phyloP scores from a whole-genome alignment of 108 stramenopile genomes.

The Skeletonema tropicum region DNA sequence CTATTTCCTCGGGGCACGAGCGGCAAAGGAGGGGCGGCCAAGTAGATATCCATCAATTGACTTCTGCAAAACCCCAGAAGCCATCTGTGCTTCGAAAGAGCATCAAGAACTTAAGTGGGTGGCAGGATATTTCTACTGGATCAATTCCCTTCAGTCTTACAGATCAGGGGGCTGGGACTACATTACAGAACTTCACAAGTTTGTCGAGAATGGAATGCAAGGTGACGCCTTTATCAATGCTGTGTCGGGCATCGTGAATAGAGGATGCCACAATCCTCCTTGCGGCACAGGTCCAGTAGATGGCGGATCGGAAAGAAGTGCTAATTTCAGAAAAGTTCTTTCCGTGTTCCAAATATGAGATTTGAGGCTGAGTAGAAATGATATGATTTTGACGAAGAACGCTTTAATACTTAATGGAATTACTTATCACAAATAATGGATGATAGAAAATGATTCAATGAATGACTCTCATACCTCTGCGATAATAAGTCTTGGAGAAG shows the following conservation, averaged over 20 bases:
- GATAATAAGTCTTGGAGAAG: no score
- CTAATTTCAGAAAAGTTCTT: not conserved
- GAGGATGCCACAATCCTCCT: slow-evolving; percentile 47
- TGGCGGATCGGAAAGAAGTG: slow-evolving; percentile 14
- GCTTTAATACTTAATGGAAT: no score
- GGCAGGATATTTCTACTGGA: slow-evolving; percentile 56
- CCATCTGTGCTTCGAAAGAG: slow-evolving; percentile 20
- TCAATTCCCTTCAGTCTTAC: slow-evolving; percentile 48
- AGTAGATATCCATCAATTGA: slow-evolving; percentile 28
- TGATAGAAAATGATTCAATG: no score
- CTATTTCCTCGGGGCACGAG: slow-evolving; percentile 35
- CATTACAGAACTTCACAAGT: slow-evolving; percentile 36
- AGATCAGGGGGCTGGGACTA: slow-evolving; percentile 46
- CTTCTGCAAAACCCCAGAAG: slow-evolving; percentile 33
- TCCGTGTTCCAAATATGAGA: no score
- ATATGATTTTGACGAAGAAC: no score
- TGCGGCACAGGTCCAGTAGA: slow-evolving; percentile 33
- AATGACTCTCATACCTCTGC: no score
- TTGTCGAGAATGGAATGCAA: slow-evolving; percentile 45
- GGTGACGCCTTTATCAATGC: slow-evolving; percentile 40
- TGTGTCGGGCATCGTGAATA: slow-evolving; percentile 46
- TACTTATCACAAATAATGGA: no score
- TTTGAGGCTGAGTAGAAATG: no score
- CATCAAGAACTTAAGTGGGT: slow-evolving; percentile 52
- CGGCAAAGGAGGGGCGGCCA: slow-evolving; percentile 26